These are phyloP conservation scores for Colletotrichum sp. DNA, from an alignment of 2,329 filamentous ascomycete species.

Conservation along the genomic window DNA sequence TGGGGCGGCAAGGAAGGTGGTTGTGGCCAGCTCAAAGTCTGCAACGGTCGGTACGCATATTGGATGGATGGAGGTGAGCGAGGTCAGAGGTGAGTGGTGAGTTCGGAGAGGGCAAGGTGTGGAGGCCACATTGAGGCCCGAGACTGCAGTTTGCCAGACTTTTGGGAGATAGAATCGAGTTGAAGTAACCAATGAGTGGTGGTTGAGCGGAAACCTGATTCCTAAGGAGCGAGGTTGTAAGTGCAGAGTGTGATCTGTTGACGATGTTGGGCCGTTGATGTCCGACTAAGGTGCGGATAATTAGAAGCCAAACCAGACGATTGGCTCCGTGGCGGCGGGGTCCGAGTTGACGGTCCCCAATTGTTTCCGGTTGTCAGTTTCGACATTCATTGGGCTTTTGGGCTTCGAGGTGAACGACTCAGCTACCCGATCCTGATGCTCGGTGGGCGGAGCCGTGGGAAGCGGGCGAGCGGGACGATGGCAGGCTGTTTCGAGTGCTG, in stretches of 20 bases:
- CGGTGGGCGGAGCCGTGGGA: conserved; percentile 18
- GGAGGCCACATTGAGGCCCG: background rate
- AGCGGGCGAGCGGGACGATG: conserved; percentile 12
- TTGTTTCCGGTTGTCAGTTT: background rate
- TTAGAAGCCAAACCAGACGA: background rate
- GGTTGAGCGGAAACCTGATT: background rate
- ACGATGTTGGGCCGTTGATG: conserved; percentile 10
- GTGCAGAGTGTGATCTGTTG: background rate
- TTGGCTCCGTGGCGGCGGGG: background rate
- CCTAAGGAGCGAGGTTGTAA: background rate
- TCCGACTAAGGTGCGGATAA: conserved; percentile 6
- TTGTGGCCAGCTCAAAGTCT: conserved; percentile 1
- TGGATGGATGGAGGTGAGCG: background rate
- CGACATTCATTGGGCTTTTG: background rate
- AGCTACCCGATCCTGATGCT: conserved; percentile 4
- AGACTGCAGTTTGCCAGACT: background rate
- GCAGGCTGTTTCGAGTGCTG: background rate
- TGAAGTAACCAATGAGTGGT: background rate
- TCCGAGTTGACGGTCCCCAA: background rate
- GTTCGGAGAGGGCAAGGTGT: background rate
- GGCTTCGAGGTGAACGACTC: conserved; percentile 9
- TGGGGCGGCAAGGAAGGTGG: conserved; percentile 1
- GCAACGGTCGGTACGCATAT: background rate
- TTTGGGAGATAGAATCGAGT: background rate
- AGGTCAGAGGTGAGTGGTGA: background rate